Base-by-base conservation (phyloP, 2,329 filamentous ascomycete genomes). In the Chaetomiaceae sp. region DNA sequence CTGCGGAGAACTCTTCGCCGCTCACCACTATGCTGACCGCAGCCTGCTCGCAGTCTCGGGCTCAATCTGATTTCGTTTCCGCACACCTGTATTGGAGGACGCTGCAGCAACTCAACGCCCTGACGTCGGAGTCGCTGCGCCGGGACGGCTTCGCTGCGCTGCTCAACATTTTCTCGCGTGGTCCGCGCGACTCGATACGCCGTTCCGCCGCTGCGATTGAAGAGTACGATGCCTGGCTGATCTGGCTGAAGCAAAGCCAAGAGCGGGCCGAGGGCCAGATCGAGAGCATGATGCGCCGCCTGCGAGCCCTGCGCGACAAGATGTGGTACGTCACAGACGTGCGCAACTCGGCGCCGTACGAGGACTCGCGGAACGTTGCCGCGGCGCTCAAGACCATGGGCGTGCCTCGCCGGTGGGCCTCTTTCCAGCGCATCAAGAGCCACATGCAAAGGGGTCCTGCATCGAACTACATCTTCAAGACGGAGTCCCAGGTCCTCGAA, bases 301-400 rank as follows among this genome's bases (percentile, higher is more conserved):
- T 94, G 34, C 82, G 85, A 53, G 84, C 87, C 20, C 77, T 96
- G 36, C 83, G 94, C 38, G 89, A 96, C 68, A 97, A 97, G 76
- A 96, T 97, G 89, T 99, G 94, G 94, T 99, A 95, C 68, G 88
- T 94, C 56, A 92, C 89, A 1, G 91, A 96, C 68, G 91, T 97
- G 25, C 87, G 89, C 58, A 91, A 92, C 63, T 96, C 94, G 4
- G 88, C 85, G 45, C 83, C 85, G 9, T 97, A 96, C 64, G 89
- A 94, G 56, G 87, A 95, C 61, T 90, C 89, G 36, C 85, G 86
- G 54, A 89, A 92, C 59, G 86, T 97, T 43, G 89, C 91, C 6
- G 81, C 88, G 55, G 94, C 92, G 4, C 75, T 99, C 46, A 95
- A 94, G 69, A 90, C 88, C 7, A 97, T 99, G 94, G 88, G 85